Conservation (phyloP, 768 basidiomycete genomes). For the Solioccasus polychromus region DNA sequence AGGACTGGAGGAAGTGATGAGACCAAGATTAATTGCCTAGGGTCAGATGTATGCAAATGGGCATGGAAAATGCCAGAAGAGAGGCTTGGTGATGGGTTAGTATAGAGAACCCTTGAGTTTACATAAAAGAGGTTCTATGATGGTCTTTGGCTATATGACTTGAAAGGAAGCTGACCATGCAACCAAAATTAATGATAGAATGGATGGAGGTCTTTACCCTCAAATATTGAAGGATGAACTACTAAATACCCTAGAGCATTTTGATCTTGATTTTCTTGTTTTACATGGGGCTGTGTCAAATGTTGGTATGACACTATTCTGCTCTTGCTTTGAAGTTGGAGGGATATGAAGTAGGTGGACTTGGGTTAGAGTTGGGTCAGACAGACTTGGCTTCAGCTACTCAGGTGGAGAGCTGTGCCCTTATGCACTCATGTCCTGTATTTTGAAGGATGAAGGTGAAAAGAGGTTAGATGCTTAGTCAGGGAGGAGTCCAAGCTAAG, state of each 20-base stretch:
- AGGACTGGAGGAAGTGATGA: not conserved
- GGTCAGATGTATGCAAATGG: not conserved
- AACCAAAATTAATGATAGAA: not conserved
- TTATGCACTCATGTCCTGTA: too few relatives aligned
- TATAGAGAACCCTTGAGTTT: not conserved
- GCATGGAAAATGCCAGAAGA: not conserved
- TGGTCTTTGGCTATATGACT: not conserved
- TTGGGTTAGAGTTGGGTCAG: too few relatives aligned
- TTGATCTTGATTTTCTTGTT: not conserved
- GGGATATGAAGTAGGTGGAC: too few relatives aligned
- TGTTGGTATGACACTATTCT: too few relatives aligned
- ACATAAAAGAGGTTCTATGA: not conserved
- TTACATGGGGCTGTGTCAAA: too few relatives aligned
- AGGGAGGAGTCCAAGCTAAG: too few relatives aligned
- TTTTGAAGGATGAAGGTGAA: too few relatives aligned
- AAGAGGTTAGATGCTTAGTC: too few relatives aligned
- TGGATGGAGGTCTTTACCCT: not conserved
- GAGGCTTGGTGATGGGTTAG: not conserved
- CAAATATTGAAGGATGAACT: not conserved
- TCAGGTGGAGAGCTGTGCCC: too few relatives aligned
- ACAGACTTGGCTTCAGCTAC: too few relatives aligned
- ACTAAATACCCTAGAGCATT: not conserved
- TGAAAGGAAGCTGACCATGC: not conserved
- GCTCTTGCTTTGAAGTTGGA: too few relatives aligned
- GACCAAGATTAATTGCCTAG: not conserved